Percentiles rank a stretch among this genome's conserved stretches.
Conservation (phyloP, 2,329 filamentous ascomycete genomes). For the Xylaria sp. region DNA sequence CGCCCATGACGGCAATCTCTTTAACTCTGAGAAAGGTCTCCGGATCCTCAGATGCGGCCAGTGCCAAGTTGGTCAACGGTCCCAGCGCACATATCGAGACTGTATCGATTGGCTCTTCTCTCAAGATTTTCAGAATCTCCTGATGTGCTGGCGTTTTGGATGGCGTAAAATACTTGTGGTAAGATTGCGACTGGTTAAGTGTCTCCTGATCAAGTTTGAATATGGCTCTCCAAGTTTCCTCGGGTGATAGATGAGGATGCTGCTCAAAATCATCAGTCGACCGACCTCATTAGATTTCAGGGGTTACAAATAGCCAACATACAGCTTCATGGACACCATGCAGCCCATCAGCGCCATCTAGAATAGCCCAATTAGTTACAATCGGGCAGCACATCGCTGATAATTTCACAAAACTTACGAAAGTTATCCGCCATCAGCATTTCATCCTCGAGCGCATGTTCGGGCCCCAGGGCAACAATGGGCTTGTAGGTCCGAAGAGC, state of each 20-base stretch:
- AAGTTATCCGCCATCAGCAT: slow-evolving; percentile 86
- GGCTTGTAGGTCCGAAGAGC: slow-evolving; percentile 79
- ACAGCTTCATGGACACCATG: slow-evolving; percentile 76
- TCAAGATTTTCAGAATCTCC: slow-evolving; percentile 88
- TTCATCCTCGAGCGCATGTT: slow-evolving; percentile 86
- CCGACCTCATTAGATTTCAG: background rate
- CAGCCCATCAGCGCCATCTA: slow-evolving; percentile 80
- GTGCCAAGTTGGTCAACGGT: slow-evolving; percentile 90
- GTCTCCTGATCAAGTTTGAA: slow-evolving; percentile 61
- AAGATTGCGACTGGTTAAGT: slow-evolving; percentile 55
- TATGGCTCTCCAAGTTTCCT: slow-evolving; percentile 78
- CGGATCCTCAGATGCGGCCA: slow-evolving; percentile 88
- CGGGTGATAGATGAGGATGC: slow-evolving; percentile 78
- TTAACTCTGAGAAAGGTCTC: slow-evolving; percentile 89
- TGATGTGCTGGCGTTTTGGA: slow-evolving; percentile 79
- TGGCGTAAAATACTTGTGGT: slow-evolving; percentile 75
- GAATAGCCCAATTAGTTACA: slow-evolving; percentile 29
- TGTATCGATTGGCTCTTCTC: slow-evolving; percentile 82
- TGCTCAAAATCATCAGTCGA: slow-evolving; percentile 47
- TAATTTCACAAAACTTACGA: slow-evolving; percentile 64
- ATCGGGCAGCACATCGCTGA: background rate
- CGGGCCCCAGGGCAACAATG: slow-evolving; percentile 85
- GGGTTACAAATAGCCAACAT: slow-evolving; percentile 41
- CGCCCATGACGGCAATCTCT: slow-evolving; percentile 96
- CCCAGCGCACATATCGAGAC: slow-evolving; percentile 92